Evolutionary conservation across 1,284 basidiomycete genomes (phyloP), one percentile per base, ranked within the genome.

Genomic region (Grifola frondosa): DNA sequence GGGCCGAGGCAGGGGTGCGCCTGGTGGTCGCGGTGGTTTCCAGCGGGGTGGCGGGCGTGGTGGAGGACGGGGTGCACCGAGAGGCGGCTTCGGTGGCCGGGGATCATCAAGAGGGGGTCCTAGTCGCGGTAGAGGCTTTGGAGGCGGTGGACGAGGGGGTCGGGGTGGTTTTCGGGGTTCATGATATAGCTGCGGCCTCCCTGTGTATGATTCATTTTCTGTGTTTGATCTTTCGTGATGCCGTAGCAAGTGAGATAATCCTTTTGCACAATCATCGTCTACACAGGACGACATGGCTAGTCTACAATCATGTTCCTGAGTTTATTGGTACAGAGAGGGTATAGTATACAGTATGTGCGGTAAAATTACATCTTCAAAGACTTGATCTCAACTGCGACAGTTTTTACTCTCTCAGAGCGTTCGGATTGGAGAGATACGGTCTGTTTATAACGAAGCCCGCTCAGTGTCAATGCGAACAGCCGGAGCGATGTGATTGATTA

Each of bases 131-230:
- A 67, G 70, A 19, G 60, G 68, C 16, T 64, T 66, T 37, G 65
- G 71, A 37, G 66, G 71, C 15, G 64, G 77, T 44, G 70, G 73
- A 22, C 62, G 58, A 22, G 56, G 58, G 23, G 56, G 64, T 29
- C 56, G 68, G 16, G 65, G 65, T 34, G 66, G 70, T 21, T 75
- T 66, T 60, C 68, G 78, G 56, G 76, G 78, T 29, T 77, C 65
- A 57, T 77, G 62, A 57, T n/a, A n/a, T n/a, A n/a, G n/a, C n/a
- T n/a, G n/a, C n/a, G n/a, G n/a, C n/a, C n/a, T n/a, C n/a, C 34
- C 12, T 36, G 26, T 40, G n/a, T 38, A 33, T 26, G 31, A 43
- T 25, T 49, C 34, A 26, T 32, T 38, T 40, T 26, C 31, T 44
- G 25, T 35, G 11, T 24, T 38, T 9, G 26, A 22, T 15, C 34